Base-by-base conservation (phyloP, 208 protist species). In the Crithidia expoeki region DNA sequence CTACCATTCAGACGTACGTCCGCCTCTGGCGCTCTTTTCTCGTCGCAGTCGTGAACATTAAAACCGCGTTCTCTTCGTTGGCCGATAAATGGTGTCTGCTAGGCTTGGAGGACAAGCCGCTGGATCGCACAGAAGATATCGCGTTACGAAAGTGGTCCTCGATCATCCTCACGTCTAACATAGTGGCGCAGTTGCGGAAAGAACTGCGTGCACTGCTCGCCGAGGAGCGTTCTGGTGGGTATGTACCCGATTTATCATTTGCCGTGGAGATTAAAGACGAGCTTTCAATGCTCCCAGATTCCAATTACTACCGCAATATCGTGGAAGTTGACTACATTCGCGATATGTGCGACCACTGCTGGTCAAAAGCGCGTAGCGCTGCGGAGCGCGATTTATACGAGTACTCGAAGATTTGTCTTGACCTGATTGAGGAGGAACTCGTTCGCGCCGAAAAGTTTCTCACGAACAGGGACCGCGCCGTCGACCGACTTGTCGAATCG, bases 11-110 rank as follows among this genome's bases (percentile, higher is more conserved):
- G 49, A 74, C 58, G 21, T 83, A 86, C 38, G 73, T 82, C 14
- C 51, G 70, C 28, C 58, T 68, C 2, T 86, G 81, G 78, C 71
- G 77, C 5, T 72, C 71, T 16, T 87, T 76, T 62, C 42, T 83
- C 0, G 79, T 85, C 4, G 71, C 66, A 0, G 67, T 83, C 6
- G 58, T 72, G 11, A 80, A 88, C 28, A 59, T 84, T 9, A 84
- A 85, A 46, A 80, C 83, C 11, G 61, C 85, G 2, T 88, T 88
- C 30, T 81, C 75, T 1, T 76, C 79, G 14, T 34, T 88, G 11
- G 65, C 68, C 0, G 36, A 69, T n/a, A 82, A 76, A 12, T 82
- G 72, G 74, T 59, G 42, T 25, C 38, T 74, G 27, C 49, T 80
- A 0, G 72, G 76, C 4, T 58, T 81, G 5, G 74, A 79, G 21